Percentiles rank a stretch among this genome's conserved stretches.
phyloP scores from a whole-genome alignment of 306 rosid genomes.

The Trichosanthes cucumerina region DNA sequence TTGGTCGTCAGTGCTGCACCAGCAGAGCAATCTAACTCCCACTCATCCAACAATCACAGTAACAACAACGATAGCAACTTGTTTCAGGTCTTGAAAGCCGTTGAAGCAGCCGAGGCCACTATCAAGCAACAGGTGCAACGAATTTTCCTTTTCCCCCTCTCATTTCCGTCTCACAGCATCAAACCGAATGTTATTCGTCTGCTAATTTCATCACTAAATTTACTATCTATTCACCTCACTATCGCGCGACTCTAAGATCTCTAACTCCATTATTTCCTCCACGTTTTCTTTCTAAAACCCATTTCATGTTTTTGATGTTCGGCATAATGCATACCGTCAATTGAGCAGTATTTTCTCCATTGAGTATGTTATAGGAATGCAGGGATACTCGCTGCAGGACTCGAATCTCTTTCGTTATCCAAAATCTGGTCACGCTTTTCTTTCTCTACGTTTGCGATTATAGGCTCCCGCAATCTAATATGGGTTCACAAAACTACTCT shows the following conservation, averaged over 20 bases:
- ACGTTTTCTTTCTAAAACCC: not conserved
- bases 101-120: conserved; percentile 88
- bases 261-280: not conserved
- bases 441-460: not conserved
- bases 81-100: conserved; percentile 85
- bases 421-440: not conserved
- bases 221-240: not conserved
- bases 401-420: not conserved
- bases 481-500: not conserved
- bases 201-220: not conserved
- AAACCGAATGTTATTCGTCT: not conserved
- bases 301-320: not conserved
- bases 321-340: not conserved
- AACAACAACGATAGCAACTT: conserved; percentile 44
- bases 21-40: conserved; percentile 9
- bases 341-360: not conserved
- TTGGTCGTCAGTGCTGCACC: conserved; percentile 32
- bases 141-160: conserved; percentile 1
- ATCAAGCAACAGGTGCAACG: conserved; percentile 70
- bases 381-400: not conserved
- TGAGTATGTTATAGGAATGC: not conserved
- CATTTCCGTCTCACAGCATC: not conserved
- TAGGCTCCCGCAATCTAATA: not conserved
- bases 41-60: conserved; percentile 21
- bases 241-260: not conserved